phyloP scores from a whole-genome alignment of 2,329 filamentous ascomycete species.

The Pseudocercospora cruenta region DNA sequence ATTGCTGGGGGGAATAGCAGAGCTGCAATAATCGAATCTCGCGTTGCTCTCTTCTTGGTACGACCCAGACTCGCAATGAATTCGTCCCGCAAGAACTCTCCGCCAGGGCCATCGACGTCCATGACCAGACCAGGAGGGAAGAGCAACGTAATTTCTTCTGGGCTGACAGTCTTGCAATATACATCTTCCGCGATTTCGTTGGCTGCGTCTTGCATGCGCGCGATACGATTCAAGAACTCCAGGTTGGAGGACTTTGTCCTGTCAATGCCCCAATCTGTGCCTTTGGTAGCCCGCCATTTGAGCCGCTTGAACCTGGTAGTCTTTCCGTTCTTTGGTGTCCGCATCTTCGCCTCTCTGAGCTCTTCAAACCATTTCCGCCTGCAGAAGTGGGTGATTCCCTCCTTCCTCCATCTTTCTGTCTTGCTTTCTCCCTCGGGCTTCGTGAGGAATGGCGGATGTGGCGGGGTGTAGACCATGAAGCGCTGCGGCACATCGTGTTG shows the following conservation, averaged over 20 bases:
- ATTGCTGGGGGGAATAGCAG: conserved; percentile 45
- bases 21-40: conserved; percentile 48
- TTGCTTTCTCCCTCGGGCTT: conserved; percentile 44
- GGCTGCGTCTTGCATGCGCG: conserved; percentile 23
- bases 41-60: conserved; percentile 47
- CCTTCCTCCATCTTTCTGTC: conserved; percentile 37
- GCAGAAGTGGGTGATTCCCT: conserved; percentile 47
- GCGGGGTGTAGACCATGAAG: conserved; percentile 52
- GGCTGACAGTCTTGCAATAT: conserved; percentile 41
- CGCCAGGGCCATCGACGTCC: conserved; percentile 34
- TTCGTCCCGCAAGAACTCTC: conserved; percentile 40
- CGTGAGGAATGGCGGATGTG: conserved; percentile 44
- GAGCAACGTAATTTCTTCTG: conserved; percentile 48
- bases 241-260: conserved; percentile 48
- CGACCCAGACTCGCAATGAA: conserved; percentile 49
- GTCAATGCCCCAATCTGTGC: conserved; percentile 47
- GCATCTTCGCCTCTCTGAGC: conserved; percentile 46
- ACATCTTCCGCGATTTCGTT: conserved; percentile 38
- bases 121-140: conserved; percentile 39
- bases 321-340: conserved; percentile 42
- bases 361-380: conserved; percentile 53
- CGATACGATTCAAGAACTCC: conserved; percentile 50
- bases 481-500: conserved; percentile 42
- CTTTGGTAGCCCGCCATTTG: conserved; percentile 46
- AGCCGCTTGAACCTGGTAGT: conserved; percentile 48